Evolutionary conservation across 164 flowering plant species (phyloP).

Genomic region (Macadamia tetraphylla): DNA sequence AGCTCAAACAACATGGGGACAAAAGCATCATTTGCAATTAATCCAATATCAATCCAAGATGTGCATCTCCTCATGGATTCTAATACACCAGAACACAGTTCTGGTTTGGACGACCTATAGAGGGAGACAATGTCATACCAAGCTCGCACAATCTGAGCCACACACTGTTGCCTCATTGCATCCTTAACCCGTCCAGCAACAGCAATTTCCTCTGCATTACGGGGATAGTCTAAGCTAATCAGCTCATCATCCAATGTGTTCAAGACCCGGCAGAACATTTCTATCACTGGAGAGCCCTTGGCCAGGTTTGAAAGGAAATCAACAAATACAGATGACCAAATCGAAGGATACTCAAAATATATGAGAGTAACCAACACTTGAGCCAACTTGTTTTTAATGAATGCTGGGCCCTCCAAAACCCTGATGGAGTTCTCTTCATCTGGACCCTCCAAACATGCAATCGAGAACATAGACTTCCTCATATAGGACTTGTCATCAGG

Average conservation of each 20-base stretch:
- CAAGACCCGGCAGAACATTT: conserved; percentile 89
- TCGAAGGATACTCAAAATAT: conserved; percentile 71
- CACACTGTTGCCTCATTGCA: conserved; percentile 94
- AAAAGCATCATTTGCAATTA: conserved; percentile 71
- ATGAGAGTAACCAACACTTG: conserved; percentile 81
- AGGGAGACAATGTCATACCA: conserved; percentile 78
- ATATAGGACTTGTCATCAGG: conserved; percentile 58
- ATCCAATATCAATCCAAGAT: conserved; percentile 93
- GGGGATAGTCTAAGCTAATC: conserved; percentile 80
- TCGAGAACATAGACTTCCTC: conserved; percentile 57
- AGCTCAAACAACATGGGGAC: conserved; percentile 73
- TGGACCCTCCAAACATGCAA: conserved; percentile 41
- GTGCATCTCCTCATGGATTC: conserved; percentile 76
- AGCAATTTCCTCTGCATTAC: conserved; percentile 53
- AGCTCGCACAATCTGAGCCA: conserved; percentile 71
- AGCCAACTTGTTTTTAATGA: conserved; percentile 86
- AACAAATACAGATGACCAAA: conserved; percentile 76
- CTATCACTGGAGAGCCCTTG: conserved; percentile 66
- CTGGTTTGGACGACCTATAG: conserved; percentile 66
- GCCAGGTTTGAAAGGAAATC: conserved; percentile 60
- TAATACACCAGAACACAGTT: conserved; percentile 54
- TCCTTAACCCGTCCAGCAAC: conserved; percentile 73
- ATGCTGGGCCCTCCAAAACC: conserved; percentile 64
- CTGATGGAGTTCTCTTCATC: conserved; percentile 37
- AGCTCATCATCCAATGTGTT: conserved; percentile 84